These are phyloP conservation scores for Meyerozyma guilliermondii DNA, from an alignment of 1,139 yeast species.

Conservation along the genomic window DNA sequence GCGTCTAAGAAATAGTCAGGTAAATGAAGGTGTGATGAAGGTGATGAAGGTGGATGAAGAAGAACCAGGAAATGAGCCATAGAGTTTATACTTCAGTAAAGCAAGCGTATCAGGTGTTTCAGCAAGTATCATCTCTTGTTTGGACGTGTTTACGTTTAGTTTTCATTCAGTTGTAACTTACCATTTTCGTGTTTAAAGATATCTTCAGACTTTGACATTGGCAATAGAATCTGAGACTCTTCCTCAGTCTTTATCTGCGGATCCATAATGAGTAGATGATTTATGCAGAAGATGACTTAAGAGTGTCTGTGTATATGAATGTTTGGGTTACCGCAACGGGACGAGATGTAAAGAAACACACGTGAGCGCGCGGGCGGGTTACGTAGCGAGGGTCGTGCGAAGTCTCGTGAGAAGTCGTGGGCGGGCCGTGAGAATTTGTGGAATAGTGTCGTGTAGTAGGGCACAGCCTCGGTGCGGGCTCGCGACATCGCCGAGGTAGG, in stretches of 20 bases:
- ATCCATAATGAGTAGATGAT: not conserved
- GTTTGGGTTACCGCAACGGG: not conserved
- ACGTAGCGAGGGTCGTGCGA: not conserved
- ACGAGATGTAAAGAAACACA: conserved; percentile 1
- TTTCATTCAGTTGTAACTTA: conserved; percentile 12
- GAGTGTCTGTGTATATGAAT: not conserved
- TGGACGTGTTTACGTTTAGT: no score
- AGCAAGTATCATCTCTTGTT: no score
- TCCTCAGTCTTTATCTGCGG: not conserved
- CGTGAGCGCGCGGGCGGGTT: not conserved
- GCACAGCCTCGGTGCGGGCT: conserved; percentile 2
- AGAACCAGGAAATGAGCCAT: no score
- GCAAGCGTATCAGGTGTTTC: no score
- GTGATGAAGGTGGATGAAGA: no score
- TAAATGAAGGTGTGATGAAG: no score
- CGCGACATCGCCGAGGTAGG: conserved; percentile 1
- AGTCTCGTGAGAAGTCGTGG: not conserved
- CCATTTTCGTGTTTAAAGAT: conserved; percentile 26
- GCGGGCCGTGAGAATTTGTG: no score
- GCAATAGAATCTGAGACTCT: not conserved
- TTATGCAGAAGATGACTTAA: not conserved
- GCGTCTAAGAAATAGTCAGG: not conserved
- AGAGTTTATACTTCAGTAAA: no score
- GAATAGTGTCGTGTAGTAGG: no score
- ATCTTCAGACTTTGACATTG: conserved; percentile 7